phyloP scores from a whole-genome alignment of 2,329 filamentous ascomycete species.

The Cercospora brassicicola region DNA sequence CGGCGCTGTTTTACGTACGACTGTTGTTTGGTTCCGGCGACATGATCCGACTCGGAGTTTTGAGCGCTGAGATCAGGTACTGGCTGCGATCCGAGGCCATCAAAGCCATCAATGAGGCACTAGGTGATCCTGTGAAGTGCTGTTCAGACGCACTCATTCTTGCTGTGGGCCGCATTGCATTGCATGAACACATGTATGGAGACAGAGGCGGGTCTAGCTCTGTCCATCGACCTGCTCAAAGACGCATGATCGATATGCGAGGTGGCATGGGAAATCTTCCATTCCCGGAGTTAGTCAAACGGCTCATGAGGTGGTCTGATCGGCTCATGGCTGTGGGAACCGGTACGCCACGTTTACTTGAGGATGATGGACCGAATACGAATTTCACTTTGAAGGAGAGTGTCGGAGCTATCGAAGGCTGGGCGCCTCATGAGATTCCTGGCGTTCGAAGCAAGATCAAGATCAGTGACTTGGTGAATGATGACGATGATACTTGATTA shows the following conservation, averaged over 20 bases:
- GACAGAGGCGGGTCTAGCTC: constrained; percentile 33
- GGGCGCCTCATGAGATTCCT: constrained; percentile 35
- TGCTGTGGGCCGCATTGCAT: constrained; percentile 38
- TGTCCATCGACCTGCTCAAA: constrained; percentile 38
- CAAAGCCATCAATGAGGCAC: constrained; percentile 33
- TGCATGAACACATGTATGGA: constrained; percentile 40
- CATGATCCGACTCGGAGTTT: constrained; percentile 31
- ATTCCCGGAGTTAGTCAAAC: constrained; percentile 38
- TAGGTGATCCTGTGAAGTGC: constrained; percentile 24
- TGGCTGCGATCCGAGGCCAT: constrained; percentile 37
- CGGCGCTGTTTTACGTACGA: constrained; percentile 39
- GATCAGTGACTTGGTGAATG: constrained; percentile 34
- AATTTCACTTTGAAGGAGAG: constrained; percentile 33
- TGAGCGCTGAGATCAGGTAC: constrained; percentile 28
- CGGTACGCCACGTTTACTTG: constrained; percentile 34
- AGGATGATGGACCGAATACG: constrained; percentile 32
- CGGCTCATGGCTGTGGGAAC: constrained; percentile 38
- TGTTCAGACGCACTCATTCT: constrained; percentile 33
- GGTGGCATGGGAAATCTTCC: constrained; percentile 36
- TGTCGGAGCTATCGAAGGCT: constrained; percentile 35
- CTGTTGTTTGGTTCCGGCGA: constrained; percentile 39
- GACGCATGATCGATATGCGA: constrained; percentile 38
- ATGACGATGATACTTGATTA: constrained; percentile 23
- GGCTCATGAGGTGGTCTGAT: constrained; percentile 39
- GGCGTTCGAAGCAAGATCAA: constrained; percentile 34